phyloP scores from a whole-genome alignment of 2,329 filamentous ascomycete species.

The Colletotrichum melonis region DNA sequence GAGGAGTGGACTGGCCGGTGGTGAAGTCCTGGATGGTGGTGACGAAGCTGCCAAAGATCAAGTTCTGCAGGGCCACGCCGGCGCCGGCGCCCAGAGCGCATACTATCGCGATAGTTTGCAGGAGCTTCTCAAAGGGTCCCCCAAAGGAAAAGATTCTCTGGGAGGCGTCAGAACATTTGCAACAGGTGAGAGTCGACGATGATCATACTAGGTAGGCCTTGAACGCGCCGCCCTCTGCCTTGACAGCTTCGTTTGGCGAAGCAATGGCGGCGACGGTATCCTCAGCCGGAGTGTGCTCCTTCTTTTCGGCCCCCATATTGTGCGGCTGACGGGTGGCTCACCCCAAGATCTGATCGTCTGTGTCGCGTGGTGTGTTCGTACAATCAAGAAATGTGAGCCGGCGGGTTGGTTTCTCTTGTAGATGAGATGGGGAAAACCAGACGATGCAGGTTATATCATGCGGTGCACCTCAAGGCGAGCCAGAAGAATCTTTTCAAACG shows the following conservation, averaged over 20 bases:
- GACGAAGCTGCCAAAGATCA: conserved; percentile 52
- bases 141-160: conserved; percentile 47
- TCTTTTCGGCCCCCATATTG: conserved; percentile 24
- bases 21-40: conserved; percentile 49
- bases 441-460: not conserved
- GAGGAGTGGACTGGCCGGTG: conserved; percentile 39
- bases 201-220: conserved; percentile 35
- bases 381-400: not conserved
- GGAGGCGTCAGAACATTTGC: not conserved
- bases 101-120: conserved; percentile 43
- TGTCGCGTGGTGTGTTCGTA: not conserved
- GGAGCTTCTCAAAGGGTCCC: conserved; percentile 41
- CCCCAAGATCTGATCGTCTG: not conserved
- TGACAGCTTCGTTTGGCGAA: conserved; percentile 22
- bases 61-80: conserved; percentile 50
- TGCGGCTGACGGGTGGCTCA: not conserved
- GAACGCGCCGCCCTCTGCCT: conserved; percentile 34
- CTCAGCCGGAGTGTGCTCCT: conserved; percentile 17
- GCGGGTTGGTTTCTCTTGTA: too few relatives aligned
- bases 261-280: not conserved
- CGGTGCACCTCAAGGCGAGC: not conserved
- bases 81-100: conserved; percentile 51
- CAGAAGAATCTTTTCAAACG: not conserved
- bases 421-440: not conserved
- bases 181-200: not conserved